These are phyloP conservation scores for Ganoderma leucocontextum DNA, from an alignment of 1,284 basidiomycete species.

Conservation along the genomic window DNA sequence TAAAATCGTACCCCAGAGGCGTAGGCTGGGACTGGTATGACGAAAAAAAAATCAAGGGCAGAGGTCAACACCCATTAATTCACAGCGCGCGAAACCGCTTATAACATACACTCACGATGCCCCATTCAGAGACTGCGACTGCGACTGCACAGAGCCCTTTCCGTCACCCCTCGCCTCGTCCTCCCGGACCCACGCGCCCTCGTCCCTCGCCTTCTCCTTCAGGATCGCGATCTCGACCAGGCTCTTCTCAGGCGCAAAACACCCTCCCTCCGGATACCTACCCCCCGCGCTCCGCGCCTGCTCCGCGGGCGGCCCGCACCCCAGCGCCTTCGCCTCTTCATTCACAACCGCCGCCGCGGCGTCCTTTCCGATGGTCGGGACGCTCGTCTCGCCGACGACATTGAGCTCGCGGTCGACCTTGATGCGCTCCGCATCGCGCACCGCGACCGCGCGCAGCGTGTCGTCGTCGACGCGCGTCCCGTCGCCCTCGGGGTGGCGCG, in stretches of 20 bases:
- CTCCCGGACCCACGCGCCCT: slow-evolving; percentile 27
- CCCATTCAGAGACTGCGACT: neutral
- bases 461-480: slow-evolving; percentile 32
- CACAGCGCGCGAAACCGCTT: neutral
- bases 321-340: slow-evolving; percentile 41
- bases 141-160: neutral
- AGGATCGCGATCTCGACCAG: slow-evolving; percentile 26
- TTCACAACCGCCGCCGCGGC: slow-evolving; percentile 32
- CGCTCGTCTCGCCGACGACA: neutral
- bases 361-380: neutral
- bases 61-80: neutral
- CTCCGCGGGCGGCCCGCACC: slow-evolving; percentile 7
- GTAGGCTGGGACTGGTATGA: neutral
- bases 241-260: slow-evolving; percentile 20
- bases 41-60: neutral
- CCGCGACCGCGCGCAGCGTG: slow-evolving; percentile 30
- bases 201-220: slow-evolving; percentile 25
- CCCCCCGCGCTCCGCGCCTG: slow-evolving; percentile 43
- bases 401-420: slow-evolving; percentile 35
- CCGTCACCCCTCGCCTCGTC: slow-evolving; percentile 13
- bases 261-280: slow-evolving; percentile 35
- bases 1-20: neutral
- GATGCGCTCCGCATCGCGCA: slow-evolving; percentile 36
- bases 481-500: slow-evolving; percentile 35
- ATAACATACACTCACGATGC: slow-evolving; percentile 5